Conservation (phyloP, 2,329 filamentous ascomycete species). For the Cladosporium sp. region DNA sequence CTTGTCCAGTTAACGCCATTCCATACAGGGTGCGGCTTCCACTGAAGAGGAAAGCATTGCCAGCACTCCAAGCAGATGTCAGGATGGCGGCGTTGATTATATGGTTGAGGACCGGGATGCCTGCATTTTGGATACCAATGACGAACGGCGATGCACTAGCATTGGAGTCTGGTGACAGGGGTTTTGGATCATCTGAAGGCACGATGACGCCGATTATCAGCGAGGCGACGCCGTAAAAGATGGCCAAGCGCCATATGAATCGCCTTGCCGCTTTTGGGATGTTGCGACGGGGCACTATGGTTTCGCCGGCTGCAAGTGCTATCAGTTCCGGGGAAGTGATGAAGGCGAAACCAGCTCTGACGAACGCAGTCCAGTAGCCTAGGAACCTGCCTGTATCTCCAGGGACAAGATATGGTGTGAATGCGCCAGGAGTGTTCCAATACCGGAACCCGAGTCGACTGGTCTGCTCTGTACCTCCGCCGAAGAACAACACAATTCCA, state of each 20-base stretch:
- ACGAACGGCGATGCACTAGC: slow-evolving; percentile 54
- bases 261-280: slow-evolving; percentile 28
- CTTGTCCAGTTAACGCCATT: slow-evolving; percentile 63
- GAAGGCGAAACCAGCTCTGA: slow-evolving; percentile 28
- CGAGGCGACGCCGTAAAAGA: slow-evolving; percentile 45
- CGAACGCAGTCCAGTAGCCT: slow-evolving; percentile 39
- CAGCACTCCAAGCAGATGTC: slow-evolving; percentile 62
- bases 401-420: slow-evolving; percentile 41
- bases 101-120: slow-evolving; percentile 59
- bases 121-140: slow-evolving; percentile 61
- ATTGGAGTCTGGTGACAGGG: slow-evolving; percentile 27
- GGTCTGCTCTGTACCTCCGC: slow-evolving; percentile 41
- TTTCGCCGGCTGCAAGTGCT: slow-evolving; percentile 28
- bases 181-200: slow-evolving; percentile 40
- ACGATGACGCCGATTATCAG: slow-evolving; percentile 42
- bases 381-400: slow-evolving; percentile 43
- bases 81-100: slow-evolving; percentile 69
- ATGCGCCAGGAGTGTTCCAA: slow-evolving; percentile 45
- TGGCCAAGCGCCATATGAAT: slow-evolving; percentile 26
- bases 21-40: slow-evolving; percentile 55
- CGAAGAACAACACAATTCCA: slow-evolving; percentile 45
- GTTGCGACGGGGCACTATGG: slow-evolving; percentile 20
- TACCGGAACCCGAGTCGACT: slow-evolving; percentile 47
- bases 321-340: slow-evolving; percentile 28
- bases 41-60: slow-evolving; percentile 55